These are phyloP conservation scores for Cyclocybe cylindracea DNA, from an alignment of 768 basidiomycete species.

Conservation along the genomic window DNA sequence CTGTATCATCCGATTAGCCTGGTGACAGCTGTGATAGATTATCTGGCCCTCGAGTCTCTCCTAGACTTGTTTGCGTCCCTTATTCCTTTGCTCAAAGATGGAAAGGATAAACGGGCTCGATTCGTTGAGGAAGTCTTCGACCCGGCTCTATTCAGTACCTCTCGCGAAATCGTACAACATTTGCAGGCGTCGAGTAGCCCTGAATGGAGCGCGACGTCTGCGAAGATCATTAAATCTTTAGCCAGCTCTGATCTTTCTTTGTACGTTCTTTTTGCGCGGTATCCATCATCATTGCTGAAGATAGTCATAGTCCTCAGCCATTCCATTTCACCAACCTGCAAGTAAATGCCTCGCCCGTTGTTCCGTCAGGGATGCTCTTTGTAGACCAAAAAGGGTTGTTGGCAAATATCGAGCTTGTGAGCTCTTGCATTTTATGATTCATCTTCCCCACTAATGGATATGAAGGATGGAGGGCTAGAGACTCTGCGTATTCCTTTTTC, in stretches of 20 bases:
- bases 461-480: constrained; percentile 52
- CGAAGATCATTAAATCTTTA: constrained; percentile 47
- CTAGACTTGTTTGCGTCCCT: constrained; percentile 58
- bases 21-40: constrained; percentile 37
- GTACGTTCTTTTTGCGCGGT: constrained; percentile 34
- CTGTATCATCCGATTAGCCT: not conserved
- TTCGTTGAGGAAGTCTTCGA: constrained; percentile 58
- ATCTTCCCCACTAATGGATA: constrained; percentile 2
- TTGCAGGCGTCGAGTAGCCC: constrained; percentile 41
- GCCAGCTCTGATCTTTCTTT: constrained; percentile 46
- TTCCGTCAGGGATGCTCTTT: constrained; percentile 47
- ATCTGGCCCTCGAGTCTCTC: constrained; percentile 56
- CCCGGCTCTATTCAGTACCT: constrained; percentile 35
- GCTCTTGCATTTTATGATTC: not conserved
- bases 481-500: constrained; percentile 49
- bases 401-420: constrained; percentile 49
- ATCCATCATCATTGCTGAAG: not conserved
- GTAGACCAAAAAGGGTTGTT: constrained; percentile 52
- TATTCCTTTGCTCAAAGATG: constrained; percentile 43
- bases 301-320: constrained; percentile 54
- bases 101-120: constrained; percentile 36
- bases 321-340: constrained; percentile 45
- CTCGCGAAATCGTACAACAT: constrained; percentile 33
- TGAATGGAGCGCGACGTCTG: constrained; percentile 56
- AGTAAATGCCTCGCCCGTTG: constrained; percentile 31